phyloP scores from a whole-genome alignment of 495 filamentous ascomycete species.

The Penicillium longicatenatum region DNA sequence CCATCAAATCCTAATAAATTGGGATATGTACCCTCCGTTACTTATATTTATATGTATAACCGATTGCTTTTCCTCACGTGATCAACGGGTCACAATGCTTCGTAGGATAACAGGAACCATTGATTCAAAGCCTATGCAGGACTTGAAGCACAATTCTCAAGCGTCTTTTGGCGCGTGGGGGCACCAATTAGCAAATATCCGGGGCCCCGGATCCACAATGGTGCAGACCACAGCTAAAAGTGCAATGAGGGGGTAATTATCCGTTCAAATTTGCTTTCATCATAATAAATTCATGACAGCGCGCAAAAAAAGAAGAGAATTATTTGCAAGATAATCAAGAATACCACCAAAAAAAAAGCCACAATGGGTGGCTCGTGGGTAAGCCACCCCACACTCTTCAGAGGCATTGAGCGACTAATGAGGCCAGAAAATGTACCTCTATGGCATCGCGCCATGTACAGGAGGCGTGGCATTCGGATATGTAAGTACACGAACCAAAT shows the following conservation, averaged over 20 bases:
- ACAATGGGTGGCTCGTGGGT: conserved; percentile 15
- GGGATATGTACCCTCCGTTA: no score
- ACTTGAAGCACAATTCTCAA: no score
- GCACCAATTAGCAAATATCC: conserved; percentile 9
- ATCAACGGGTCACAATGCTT: no score
- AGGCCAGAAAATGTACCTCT: conserved; percentile 28
- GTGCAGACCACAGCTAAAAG: not conserved
- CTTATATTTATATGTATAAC: no score
- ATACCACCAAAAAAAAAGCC: not conserved
- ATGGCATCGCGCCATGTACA: conserved; percentile 34
- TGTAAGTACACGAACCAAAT: conserved; percentile 20
- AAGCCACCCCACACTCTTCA: not conserved
- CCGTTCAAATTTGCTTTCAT: not conserved
- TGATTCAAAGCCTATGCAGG: no score
- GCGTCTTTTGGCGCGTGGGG: conserved; percentile 2
- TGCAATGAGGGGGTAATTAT: conserved; percentile 9
- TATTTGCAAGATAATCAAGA: not conserved
- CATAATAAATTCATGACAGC: not conserved
- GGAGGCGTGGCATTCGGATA: conserved; percentile 37
- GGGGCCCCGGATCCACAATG: conserved; percentile 7
- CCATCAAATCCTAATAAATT: no score
- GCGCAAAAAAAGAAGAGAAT: not conserved
- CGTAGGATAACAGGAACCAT: no score
- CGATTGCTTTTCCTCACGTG: no score
- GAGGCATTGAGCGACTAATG: not conserved